Evolutionary conservation across 768 basidiomycete species (phyloP).

Genomic region (Tubosaeta sp.): DNA sequence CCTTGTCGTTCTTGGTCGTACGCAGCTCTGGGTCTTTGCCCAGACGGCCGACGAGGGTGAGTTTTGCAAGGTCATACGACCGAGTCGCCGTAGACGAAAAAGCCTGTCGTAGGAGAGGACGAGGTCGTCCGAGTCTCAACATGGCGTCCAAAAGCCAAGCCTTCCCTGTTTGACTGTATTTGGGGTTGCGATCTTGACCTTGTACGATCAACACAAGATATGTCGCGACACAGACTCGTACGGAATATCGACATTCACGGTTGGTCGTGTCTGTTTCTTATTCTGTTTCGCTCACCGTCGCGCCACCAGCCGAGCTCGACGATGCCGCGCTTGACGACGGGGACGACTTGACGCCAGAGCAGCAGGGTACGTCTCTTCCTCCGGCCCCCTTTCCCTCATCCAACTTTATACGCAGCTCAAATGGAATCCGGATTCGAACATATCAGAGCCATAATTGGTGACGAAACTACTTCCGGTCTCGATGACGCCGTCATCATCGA

Average conservation of each 20-base stretch:
- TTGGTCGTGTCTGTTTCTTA: slow-evolving; percentile 20
- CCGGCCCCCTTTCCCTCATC: slow-evolving; percentile 1
- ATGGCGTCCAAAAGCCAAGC: slow-evolving; percentile 31
- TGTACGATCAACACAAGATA: slow-evolving; percentile 5
- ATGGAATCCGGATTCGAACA: slow-evolving; percentile 69
- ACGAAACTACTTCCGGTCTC: slow-evolving; percentile 59
- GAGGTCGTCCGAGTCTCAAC: slow-evolving; percentile 47
- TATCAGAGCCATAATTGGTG: slow-evolving; percentile 65
- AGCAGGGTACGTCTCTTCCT: slow-evolving; percentile 54
- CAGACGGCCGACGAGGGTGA: slow-evolving; percentile 73
- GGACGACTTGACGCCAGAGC: slow-evolving; percentile 78
- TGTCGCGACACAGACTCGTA: slow-evolving; percentile 92
- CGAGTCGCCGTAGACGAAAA: slow-evolving; percentile 61
- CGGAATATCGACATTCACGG: slow-evolving; percentile 81
- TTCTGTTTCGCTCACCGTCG: not conserved
- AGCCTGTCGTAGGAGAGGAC: slow-evolving; percentile 35
- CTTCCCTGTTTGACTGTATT: slow-evolving; percentile 17
- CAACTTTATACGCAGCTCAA: slow-evolving; percentile 42
- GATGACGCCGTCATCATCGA: slow-evolving; percentile 74
- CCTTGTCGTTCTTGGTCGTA: slow-evolving; percentile 66
- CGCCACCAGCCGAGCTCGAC: slow-evolving; percentile 72
- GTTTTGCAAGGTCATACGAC: slow-evolving; percentile 63
- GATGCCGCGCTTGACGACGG: slow-evolving; percentile 76
- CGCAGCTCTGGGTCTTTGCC: slow-evolving; percentile 68
- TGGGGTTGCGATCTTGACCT: slow-evolving; percentile 6